Percentiles rank a stretch among this genome's conserved stretches.
These are phyloP conservation scores for Suhomyces pyralidae DNA, from an alignment of 805 yeast species.

Conservation along the genomic window DNA sequence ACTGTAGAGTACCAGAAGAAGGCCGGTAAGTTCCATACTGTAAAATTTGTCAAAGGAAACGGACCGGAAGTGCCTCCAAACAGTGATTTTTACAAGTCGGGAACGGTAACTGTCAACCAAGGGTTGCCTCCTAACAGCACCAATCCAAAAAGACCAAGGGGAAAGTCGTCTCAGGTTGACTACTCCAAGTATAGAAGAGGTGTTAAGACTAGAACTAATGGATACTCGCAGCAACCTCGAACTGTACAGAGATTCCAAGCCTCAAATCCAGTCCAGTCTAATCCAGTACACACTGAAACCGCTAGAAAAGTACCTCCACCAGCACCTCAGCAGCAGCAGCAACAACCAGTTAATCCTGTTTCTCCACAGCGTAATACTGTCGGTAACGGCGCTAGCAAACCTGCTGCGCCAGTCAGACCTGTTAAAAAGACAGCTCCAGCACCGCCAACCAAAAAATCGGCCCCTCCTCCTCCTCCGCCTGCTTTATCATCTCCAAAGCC, in stretches of 20 bases:
- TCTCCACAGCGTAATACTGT: conserved; percentile 3
- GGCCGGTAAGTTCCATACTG: conserved; percentile 76
- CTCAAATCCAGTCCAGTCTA: background rate
- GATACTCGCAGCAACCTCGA: conserved; percentile 18
- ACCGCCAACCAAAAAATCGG: conserved; percentile 52
- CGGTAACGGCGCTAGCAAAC: conserved; percentile 5
- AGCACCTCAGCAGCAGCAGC: conserved; percentile 2
- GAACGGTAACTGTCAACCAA: conserved; percentile 73
- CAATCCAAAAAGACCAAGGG: conserved; percentile 76
- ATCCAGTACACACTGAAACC: background rate
- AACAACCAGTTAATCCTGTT: conserved; percentile 10
- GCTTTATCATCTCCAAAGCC: conserved; percentile 47
- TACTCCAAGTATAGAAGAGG: conserved; percentile 40
- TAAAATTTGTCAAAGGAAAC: conserved; percentile 63
- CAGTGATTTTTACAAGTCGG: conserved; percentile 82
- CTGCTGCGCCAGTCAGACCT: conserved; percentile 24
- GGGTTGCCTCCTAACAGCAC: conserved; percentile 74
- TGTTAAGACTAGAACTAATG: conserved; percentile 4
- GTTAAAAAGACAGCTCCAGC: conserved; percentile 49
- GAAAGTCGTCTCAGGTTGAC: conserved; percentile 37
- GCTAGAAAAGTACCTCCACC: conserved; percentile 6
- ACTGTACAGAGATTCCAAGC: conserved; percentile 8
- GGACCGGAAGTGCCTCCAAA: conserved; percentile 53
- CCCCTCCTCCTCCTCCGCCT: conserved; percentile 64
- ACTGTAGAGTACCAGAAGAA: conserved; percentile 84